Evolutionary conservation across 2,329 filamentous ascomycete genomes (phyloP), one percentile per base, ranked within the genome.

Genomic region (Laburnicola sp.): DNA sequence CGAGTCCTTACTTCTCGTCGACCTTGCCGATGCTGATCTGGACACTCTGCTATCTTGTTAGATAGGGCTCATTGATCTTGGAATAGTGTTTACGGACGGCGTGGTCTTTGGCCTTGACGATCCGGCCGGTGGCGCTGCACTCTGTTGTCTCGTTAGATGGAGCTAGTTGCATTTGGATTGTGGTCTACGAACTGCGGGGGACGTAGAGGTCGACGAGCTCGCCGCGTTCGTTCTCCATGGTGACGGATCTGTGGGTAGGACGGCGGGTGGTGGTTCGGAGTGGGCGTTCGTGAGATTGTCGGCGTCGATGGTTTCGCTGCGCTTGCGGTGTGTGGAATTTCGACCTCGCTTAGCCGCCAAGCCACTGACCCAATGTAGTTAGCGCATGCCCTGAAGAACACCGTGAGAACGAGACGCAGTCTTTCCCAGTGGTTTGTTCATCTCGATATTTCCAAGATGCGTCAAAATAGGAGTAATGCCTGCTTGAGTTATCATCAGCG

Each of bases 171-270:
- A 6, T 8, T 22, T 6, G 4, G 11, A 16, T 10, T 9, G 21
- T 36, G 23, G 23, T 22, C 9, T 10, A 36, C n/a, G n/a, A n/a
- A n/a, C n/a, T n/a, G n/a, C 26, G 32, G 32, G 23, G 11, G 32
- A 11, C 31, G 35, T 45, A 36, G 31, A 45, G 42, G 26, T 45
- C 42, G 11, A 45, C 42, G 32, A 45, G 42, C 32, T 45, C 42
- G 31, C 42, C 42, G 35, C 23, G 35, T 36, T 45, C 42, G 42
- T 45, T 45, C 42, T 45, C 42, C 42, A 45, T 45, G 23, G 31
- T 45, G 75, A 62, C 49, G 60, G 56, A 63, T 45, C 27, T 65
- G n/a, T 60, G 50, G 50, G 56, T 64, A 42, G 54, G 60, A 60
- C 52, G 60, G 56, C 51, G 34, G 47, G 60, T 63, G 55, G 48